Evolutionary conservation across 257 asterid species (phyloP), one percentile per base, ranked within the genome.

Genomic region (Echium plantagineum): DNA sequence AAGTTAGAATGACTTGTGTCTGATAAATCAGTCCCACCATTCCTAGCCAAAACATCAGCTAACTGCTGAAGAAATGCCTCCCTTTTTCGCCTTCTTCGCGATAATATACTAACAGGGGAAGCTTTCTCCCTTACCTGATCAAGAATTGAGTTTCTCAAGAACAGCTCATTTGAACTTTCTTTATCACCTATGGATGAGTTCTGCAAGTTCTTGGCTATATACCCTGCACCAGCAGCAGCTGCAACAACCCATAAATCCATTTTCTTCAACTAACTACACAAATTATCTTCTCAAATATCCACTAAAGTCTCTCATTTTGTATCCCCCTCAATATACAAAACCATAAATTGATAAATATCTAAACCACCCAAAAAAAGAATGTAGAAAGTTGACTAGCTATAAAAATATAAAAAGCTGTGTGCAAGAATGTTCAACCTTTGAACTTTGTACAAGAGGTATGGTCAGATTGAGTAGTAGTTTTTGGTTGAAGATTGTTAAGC

Each of bases 161-260:
- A 71, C 48, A 72, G 22, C 58, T 63, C 72, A 15, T 28, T 15
- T 24, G 52, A 65, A 57, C 38, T 75, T 26, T 81, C 81, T 15
- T 71, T 75, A 56, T 75, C 74, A 54, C 78, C 84, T 38, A 38
- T 61, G 16, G 81, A 64, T 42, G 72, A 55, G 71, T 72, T 84
- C 48, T 79, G 88, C 76, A 78, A 51, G 71, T 72, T 69, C 70
- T 80, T 83, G 21, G 94, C 85, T 63, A 76, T 57, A 61, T 81
- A 87, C 67, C 91, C 94, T 51, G 89, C 96, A 61, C 85, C 94
- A 63, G 90, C 90, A 57, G 89, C 90, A n/a, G 87, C 94, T 66
- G 94, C 94, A 56, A 87, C 78, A 60, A 79, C 81, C 89, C 96
- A 83, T 54, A 87, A 79, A 75, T 87, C 94, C 96, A 83, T 81